Conservation (phyloP, 116 monocot genomes). For the Zostera marina region DNA sequence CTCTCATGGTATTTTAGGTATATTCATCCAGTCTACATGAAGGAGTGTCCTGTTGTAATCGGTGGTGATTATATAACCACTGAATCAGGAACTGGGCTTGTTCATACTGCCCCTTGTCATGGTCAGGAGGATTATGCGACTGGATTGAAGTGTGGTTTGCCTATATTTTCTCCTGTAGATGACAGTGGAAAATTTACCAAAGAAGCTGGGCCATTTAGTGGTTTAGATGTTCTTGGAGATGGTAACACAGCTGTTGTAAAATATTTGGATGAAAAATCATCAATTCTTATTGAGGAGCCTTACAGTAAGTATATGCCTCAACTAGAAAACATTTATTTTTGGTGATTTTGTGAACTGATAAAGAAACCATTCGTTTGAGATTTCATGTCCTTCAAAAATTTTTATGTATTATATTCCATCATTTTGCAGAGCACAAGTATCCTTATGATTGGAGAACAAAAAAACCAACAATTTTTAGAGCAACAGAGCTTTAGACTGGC, state of each 20-base stretch:
- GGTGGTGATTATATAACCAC: slow-evolving; percentile 95
- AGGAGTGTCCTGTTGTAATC: slow-evolving; percentile 54
- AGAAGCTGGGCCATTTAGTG: slow-evolving; percentile 71
- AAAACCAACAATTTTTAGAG: slow-evolving; percentile 97
- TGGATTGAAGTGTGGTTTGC: slow-evolving; percentile 81
- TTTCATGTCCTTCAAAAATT: neutral
- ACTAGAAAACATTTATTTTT: no score
- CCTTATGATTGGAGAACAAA: slow-evolving; percentile 99
- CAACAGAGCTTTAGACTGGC: slow-evolving; percentile 83
- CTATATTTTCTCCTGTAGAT: slow-evolving; percentile 85
- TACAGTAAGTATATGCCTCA: slow-evolving; percentile 51
- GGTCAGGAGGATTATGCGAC: slow-evolving; percentile 95
- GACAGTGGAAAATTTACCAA: slow-evolving; percentile 84
- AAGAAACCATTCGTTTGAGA: neutral
- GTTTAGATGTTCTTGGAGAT: slow-evolving; percentile 73
- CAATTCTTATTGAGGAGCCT: slow-evolving; percentile 68
- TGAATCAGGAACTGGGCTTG: slow-evolving; percentile 95
- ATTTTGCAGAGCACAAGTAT: slow-evolving; percentile 66
- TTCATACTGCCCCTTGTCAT: slow-evolving; percentile 99
- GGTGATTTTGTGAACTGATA: neutral
- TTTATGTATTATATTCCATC: neutral
- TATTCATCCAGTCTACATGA: slow-evolving; percentile 62
- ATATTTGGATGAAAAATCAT: slow-evolving; percentile 49
- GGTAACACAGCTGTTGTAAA: slow-evolving; percentile 72
- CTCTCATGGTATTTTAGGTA: slow-evolving; percentile 35